Base-by-base conservation (phyloP, 371 early-diverging fungal genomes). In the Mucor velutinosus region DNA sequence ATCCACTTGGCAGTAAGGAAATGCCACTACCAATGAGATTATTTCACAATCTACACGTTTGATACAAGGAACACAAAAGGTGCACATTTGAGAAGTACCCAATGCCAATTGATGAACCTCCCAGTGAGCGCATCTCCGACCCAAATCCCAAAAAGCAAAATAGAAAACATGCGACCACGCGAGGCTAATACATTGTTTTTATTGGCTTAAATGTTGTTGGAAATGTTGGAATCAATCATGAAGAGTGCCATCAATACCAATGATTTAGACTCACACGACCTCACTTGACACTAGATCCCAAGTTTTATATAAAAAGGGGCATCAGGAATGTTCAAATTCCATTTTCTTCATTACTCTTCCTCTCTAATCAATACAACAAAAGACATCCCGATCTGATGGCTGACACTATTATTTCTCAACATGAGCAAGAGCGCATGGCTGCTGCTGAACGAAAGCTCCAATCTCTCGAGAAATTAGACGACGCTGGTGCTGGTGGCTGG, bases 391-490 rank as follows among this genome's bases (percentile, higher is more conserved):
- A 15, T 49, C 60, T 25, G 55, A 73, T 73, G 73, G 23, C 73
- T 45, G 66, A 65, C 65, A 65, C 21, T 49, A 49, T 23, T 56
- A 32, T 39, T 41, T 68, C 73, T 68, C 32, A 62, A 62, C 69
- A 29, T 17, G 73, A 76, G 51, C 72, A 74, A 59, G 70, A 76
- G 23, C 71, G 58, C 21, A 64, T 80, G 25, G 70, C 65, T 45
- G 56, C 66, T 41, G 80, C 80, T 47, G 75, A 80, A 60, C 65
- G 67, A 57, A 76, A 76, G 39, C 70, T 78, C 10, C 51, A 74
- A 29, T 78, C 78, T 56, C 70, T 78, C 37, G 80, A 78, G 61
- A 77, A 71, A 19, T 73, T 82, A 25, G 73, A 72, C 43, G 75
- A 70, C 60, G 66, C 58, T 56, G 72, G 66, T 55, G 75, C 75